phyloP scores from a whole-genome alignment of 164 flowering plant species.

The Macadamia integrifolia region DNA sequence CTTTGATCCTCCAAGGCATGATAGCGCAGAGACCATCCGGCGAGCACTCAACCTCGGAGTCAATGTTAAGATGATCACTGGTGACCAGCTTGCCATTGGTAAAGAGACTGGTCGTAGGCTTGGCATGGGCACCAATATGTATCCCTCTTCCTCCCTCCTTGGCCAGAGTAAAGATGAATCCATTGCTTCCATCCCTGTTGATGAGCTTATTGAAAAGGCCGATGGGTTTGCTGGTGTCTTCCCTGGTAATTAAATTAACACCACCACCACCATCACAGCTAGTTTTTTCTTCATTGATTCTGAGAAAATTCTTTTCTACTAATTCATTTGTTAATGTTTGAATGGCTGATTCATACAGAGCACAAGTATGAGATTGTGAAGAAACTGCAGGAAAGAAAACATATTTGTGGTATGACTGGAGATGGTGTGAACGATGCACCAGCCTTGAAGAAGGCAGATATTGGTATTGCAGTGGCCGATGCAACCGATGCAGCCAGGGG shows the following conservation, averaged over 20 bases:
- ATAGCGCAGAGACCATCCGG: slow-evolving; percentile 28
- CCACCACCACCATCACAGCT: too few species aligned
- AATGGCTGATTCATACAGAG: slow-evolving; percentile 13
- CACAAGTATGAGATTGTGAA: slow-evolving; percentile 45
- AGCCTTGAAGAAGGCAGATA: slow-evolving; percentile 36
- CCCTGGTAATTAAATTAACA: slow-evolving; percentile 16
- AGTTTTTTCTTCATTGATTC: too few species aligned
- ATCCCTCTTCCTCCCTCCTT: slow-evolving; percentile 33
- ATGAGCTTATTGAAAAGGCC: slow-evolving; percentile 32
- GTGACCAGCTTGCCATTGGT: slow-evolving; percentile 29
- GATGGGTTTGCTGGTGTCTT: slow-evolving; percentile 38
- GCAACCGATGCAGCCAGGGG: slow-evolving; percentile 42
- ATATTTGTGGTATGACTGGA: slow-evolving; percentile 46
- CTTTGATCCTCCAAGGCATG: slow-evolving; percentile 31
- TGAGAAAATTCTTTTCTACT: too few species aligned
- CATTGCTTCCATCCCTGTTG: slow-evolving; percentile 22
- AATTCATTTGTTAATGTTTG: too few species aligned
- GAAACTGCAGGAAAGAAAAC: slow-evolving; percentile 36
- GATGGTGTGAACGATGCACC: slow-evolving; percentile 47
- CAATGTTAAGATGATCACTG: slow-evolving; percentile 33
- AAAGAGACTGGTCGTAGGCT: slow-evolving; percentile 33
- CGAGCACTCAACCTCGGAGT: slow-evolving; percentile 30
- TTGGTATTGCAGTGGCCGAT: slow-evolving; percentile 41
- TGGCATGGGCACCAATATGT: slow-evolving; percentile 36
- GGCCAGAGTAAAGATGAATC: slow-evolving; percentile 24